Evolutionary conservation across 495 filamentous ascomycete species (phyloP).

Genomic region (Lepidopterella palustris): DNA sequence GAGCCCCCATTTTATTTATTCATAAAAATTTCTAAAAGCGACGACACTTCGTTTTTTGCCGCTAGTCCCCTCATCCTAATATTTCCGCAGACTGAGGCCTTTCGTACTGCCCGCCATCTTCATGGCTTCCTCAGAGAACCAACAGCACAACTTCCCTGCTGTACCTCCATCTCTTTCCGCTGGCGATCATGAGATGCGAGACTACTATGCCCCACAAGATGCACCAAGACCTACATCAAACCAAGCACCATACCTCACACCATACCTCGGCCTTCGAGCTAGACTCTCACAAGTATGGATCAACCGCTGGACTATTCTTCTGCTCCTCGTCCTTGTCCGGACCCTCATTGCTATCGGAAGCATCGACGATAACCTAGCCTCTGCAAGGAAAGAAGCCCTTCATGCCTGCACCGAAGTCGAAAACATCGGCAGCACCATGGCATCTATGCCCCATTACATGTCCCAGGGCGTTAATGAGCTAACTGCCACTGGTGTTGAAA

Average conservation of each 20-base stretch:
- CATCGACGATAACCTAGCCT: constrained; percentile 63
- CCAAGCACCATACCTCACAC: constrained; percentile 62
- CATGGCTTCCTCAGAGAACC: constrained; percentile 41
- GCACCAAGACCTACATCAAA: constrained; percentile 44
- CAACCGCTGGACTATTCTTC: constrained; percentile 91
- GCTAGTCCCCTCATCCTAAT: constrained; percentile 7
- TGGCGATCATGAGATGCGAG: constrained; percentile 50
- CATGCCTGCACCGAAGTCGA: constrained; percentile 89
- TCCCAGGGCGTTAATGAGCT: constrained; percentile 81
- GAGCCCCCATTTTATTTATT: too few relatives aligned
- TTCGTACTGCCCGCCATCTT: constrained; percentile 21
- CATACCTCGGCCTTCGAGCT: constrained; percentile 84
- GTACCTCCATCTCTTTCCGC: constrained; percentile 48
- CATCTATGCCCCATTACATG: constrained; percentile 94
- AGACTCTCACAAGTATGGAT: constrained; percentile 93
- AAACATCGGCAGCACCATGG: constrained; percentile 89
- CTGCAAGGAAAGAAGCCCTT: constrained; percentile 73
- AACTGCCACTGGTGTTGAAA: constrained; percentile 67
- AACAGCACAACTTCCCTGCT: constrained; percentile 42
- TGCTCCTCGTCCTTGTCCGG: constrained; percentile 76
- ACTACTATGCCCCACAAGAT: constrained; percentile 45
- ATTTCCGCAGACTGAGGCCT: constrained; percentile 18
- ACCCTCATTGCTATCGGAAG: constrained; percentile 65
- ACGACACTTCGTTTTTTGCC: background rate
- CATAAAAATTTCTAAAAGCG: too few relatives aligned